Base-by-base conservation (phyloP, 2,329 filamentous ascomycete genomes). In the Amauroascus niger region DNA sequence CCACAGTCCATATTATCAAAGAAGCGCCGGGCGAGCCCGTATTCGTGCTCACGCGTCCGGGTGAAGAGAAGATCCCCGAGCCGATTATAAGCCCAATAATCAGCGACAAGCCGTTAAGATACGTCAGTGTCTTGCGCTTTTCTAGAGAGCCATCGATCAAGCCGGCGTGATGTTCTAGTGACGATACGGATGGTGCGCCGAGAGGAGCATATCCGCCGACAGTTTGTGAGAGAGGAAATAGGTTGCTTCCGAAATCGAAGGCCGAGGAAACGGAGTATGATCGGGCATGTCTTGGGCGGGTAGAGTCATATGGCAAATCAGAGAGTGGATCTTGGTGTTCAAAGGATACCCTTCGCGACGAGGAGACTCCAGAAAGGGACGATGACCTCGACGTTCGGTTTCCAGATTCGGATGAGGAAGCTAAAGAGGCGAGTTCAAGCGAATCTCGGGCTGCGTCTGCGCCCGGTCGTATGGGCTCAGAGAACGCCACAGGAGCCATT, bases 31-130 rank as follows among this genome's bases (percentile, higher is more conserved):
- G 88, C 26, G 90, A 96, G 8, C 91, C 93, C 33, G 88, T 88
- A 67, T 94, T 94, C 53, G 80, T 80, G 70, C 93, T 95, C 63
- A 98, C 91, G 66, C 95, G 88, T 53, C 88, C 89, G 0, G 91
- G 91, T 20, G 88, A 94, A 2, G 88, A 94, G 71, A 97, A 98
- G 64, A 98, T 96, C 13, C 91, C 93, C 22, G 88, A 94, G 2
- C 93, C 93, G 65, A 98, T 97, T 61, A 97, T 94, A 59, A 98
- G 72, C 1, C 93, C 91, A 47, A 97, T 80, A 48, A 98, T 87
- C 55, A 98, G 76, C 22, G 88, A 94, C 55, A 98, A 71, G 0
- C 93, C 93, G 69, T 98, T 98, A 45, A 97, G 67, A 66, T 91
- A 97, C 26, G 93, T 97, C 69, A 98, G 73, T 13, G 87, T 95